phyloP scores from a whole-genome alignment of 2,329 filamentous ascomycete genomes.

The Fusarium continuum region DNA sequence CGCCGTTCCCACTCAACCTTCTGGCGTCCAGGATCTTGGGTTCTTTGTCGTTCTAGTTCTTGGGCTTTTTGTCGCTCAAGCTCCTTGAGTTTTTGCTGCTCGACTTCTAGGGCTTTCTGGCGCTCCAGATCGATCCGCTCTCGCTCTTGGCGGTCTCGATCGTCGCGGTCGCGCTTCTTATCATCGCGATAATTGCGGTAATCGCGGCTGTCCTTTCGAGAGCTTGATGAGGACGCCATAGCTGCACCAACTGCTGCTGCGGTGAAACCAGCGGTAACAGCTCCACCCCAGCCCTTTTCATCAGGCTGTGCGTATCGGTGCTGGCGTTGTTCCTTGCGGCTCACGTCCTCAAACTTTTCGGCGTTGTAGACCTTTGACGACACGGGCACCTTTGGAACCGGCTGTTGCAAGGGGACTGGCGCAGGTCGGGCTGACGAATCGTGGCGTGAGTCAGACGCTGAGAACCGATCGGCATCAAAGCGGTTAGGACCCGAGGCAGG shows the following conservation, averaged over 20 bases:
- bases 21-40: constrained; percentile 3
- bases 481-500: constrained; percentile 71
- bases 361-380: constrained; percentile 73
- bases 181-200: constrained; percentile 25
- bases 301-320: constrained; percentile 50
- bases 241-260: constrained; percentile 58
- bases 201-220: constrained; percentile 30
- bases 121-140: constrained; percentile 36
- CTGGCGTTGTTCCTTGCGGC: constrained; percentile 47
- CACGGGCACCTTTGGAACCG: constrained; percentile 80
- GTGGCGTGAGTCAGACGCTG: constrained; percentile 55
- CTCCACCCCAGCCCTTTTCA: constrained; percentile 53
- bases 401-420: constrained; percentile 81
- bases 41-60: constrained; percentile 17
- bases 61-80: constrained; percentile 28
- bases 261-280: constrained; percentile 58
- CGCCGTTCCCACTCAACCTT: constrained; percentile 13
- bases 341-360: constrained; percentile 52
- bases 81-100: constrained; percentile 35
- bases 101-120: constrained; percentile 25
- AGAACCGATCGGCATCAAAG: constrained; percentile 66
- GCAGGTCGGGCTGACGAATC: constrained; percentile 60
- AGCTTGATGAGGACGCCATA: constrained; percentile 41
- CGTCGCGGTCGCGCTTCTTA: constrained; percentile 34
- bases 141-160: constrained; percentile 23